These are phyloP conservation scores for Gryganskiella cystojenkinii DNA, from an alignment of 192 early-diverging fungal species.

Conservation along the genomic window DNA sequence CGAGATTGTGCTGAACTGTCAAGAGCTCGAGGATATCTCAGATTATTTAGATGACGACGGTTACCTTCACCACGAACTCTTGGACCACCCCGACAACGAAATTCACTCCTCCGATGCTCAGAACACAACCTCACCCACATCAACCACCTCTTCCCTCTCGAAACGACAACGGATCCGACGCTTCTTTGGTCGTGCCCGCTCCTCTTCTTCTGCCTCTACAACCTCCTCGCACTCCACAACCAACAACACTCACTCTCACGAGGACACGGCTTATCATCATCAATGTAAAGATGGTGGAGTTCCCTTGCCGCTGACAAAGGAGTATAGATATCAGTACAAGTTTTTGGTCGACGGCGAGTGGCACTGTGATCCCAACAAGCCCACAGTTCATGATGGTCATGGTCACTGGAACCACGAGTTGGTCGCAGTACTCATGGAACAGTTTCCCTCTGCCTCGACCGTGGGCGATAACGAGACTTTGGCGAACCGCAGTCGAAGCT, in stretches of 20 bases:
- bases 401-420: slow-evolving; percentile 68
- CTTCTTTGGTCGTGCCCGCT: slow-evolving; percentile 45
- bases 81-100: slow-evolving; percentile 19
- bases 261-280: slow-evolving; percentile 32
- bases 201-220: slow-evolving; percentile 17
- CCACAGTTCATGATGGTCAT: slow-evolving; percentile 60
- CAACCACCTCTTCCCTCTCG: slow-evolving; percentile 9
- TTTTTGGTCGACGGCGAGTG: slow-evolving; percentile 54
- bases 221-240: neutral
- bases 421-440: slow-evolving; percentile 50
- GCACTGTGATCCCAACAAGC: slow-evolving; percentile 24
- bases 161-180: slow-evolving; percentile 20
- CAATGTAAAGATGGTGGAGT: slow-evolving; percentile 31
- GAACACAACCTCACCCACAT: neutral
- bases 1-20: slow-evolving; percentile 32
- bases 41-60: slow-evolving; percentile 45
- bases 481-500: slow-evolving; percentile 34
- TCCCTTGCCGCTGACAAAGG: slow-evolving; percentile 22
- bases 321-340: slow-evolving; percentile 53
- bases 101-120: neutral
- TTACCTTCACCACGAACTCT: slow-evolving; percentile 37
- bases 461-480: neutral
- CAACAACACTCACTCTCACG: slow-evolving; percentile 13
- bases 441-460: slow-evolving; percentile 7
- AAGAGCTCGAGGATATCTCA: slow-evolving; percentile 40